Base-by-base conservation (phyloP, 2,329 filamentous ascomycete species). In the Aspergillus japonicus region DNA sequence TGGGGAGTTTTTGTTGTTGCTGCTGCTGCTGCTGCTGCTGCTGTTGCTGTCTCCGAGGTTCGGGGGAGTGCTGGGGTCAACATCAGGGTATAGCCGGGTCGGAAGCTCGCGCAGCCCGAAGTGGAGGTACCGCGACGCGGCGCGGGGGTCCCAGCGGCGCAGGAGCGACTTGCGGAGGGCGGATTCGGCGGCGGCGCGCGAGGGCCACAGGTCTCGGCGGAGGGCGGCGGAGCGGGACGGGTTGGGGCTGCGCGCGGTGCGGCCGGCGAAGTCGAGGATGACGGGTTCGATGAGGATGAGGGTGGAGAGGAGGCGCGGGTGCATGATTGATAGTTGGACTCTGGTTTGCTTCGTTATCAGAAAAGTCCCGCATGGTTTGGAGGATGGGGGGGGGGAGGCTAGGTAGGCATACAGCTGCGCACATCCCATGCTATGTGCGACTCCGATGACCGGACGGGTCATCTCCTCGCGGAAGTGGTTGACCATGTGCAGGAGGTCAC, bases 371-470 rank as follows among this genome's bases (percentile, higher is more conserved):
- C 11, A n/a, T 7, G 39, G 4, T 8, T 42, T 42, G 39, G 16
- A 6, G 47, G 1, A 4, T 50, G 47, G 16, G 21, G 21, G n/a
- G 7, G 7, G 4, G 11, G 24, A 29, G 12, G 8, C 2, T 14
- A 23, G 26, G 7, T 24, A 23, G 33, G 57, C 58, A 12, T 26
- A 64, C 64, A 94, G 80, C 61, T 88, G 83, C 69, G 82, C 84
- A 65, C 82, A 90, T 64, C 92, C 92, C 78, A 93, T 90, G 64
- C 90, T 94, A 76, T 96, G 92, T 14, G 90, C 92, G n/a, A 96
- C 74, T 59, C 89, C 91, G 64, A 96, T 77, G n/a, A 96, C 78
- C 0, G 92, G 92, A 24, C 62, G 68, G 2, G 72, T 70, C 71
- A 75, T 75, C n/a, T 72, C 58, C 19, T 68, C 61, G 29, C 70